phyloP scores from a whole-genome alignment of 305 asterid genomes.

The Petunia hybrid region DNA sequence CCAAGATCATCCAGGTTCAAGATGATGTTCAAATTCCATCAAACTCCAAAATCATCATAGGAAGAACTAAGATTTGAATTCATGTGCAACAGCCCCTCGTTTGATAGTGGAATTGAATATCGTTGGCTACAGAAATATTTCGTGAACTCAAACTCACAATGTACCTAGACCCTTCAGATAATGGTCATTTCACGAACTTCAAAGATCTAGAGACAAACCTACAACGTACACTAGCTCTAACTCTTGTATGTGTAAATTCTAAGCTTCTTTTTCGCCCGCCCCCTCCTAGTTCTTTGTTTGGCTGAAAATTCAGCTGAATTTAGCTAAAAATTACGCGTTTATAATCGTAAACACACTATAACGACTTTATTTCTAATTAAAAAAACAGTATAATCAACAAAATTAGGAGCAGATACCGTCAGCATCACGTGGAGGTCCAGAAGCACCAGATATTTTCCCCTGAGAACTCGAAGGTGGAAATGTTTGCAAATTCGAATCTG shows the following conservation, averaged over 20 bases:
- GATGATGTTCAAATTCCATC: neutral
- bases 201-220: neutral
- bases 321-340: neutral
- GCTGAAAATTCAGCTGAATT: neutral
- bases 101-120: neutral
- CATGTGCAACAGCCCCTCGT: neutral
- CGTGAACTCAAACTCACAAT: neutral
- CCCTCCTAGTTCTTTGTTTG: neutral
- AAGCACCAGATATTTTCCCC: slow-evolving; percentile 80
- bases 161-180: no score
- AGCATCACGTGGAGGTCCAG: slow-evolving; percentile 95
- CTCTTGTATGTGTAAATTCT: neutral
- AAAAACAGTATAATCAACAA: neutral
- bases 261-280: neutral
- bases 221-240: slow-evolving; percentile 19
- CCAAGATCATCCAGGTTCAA: neutral
- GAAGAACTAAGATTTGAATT: neutral
- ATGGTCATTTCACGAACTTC: neutral
- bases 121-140: neutral
- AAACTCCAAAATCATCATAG: neutral
- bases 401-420: slow-evolving; percentile 62
- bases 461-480: slow-evolving; percentile 90
- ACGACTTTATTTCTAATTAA: neutral
- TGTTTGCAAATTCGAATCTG: slow-evolving; percentile 92
- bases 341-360: neutral